phyloP scores from a whole-genome alignment of 2,329 filamentous ascomycete species.

The Graphium sp. region DNA sequence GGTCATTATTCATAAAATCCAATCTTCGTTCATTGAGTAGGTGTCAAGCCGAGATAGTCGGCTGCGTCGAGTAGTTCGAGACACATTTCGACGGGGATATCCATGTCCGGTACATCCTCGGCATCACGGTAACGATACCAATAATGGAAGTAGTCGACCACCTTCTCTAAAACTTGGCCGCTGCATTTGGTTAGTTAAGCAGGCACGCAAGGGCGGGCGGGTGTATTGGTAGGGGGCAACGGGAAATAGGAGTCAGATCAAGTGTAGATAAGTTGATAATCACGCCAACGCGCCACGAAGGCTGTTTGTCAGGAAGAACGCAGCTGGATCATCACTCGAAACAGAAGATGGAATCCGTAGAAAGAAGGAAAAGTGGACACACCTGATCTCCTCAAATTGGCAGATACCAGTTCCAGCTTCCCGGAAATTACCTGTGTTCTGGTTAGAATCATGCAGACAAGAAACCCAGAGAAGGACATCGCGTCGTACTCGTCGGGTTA shows the following conservation, averaged over 20 bases:
- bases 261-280: conserved; percentile 6
- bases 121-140: conserved; percentile 62
- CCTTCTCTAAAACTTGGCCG: conserved; percentile 59
- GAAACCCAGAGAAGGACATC: background rate
- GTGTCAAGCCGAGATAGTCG: conserved; percentile 49
- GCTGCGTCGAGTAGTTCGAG: conserved; percentile 63
- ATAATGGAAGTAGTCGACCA: conserved; percentile 73
- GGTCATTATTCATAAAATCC: conserved; percentile 6
- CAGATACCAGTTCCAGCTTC: conserved; percentile 7
- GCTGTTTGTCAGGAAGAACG: conserved; percentile 5
- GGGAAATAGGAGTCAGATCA: conserved; percentile 6
- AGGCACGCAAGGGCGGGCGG: background rate
- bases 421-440: conserved; percentile 5
- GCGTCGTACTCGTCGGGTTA: conserved; percentile 41
- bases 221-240: background rate
- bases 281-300: conserved; percentile 5
- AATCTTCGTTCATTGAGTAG: conserved; percentile 2
- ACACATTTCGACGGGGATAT: conserved; percentile 63
- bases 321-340: background rate
- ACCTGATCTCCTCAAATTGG: conserved; percentile 7
- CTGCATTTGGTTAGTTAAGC: conserved; percentile 22
- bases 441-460: background rate
- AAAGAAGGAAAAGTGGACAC: conserved; percentile 3
- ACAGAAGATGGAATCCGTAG: background rate
- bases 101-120: conserved; percentile 64